Evolutionary conservation across 768 basidiomycete genomes (phyloP).

Genomic region (Termitomyces titanicus): DNA sequence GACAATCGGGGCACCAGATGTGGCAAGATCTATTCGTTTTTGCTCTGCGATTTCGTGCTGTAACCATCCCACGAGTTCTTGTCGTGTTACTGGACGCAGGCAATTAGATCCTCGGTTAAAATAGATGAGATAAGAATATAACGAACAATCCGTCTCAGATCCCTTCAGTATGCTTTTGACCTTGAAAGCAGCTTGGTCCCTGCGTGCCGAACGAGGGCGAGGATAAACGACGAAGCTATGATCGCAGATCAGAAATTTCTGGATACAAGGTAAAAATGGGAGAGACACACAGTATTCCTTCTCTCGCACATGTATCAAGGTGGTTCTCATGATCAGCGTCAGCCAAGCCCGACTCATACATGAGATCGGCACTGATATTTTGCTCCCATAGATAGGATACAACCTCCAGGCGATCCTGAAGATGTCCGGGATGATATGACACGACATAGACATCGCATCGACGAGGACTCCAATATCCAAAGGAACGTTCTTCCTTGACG

Average conservation of each 20-base stretch:
- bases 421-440: conserved; percentile 69
- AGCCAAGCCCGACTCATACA: conserved; percentile 74
- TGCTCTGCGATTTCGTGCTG: conserved; percentile 79
- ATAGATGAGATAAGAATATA: background rate
- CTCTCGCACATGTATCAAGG: conserved; percentile 65
- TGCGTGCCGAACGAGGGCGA: conserved; percentile 49
- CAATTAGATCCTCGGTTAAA: conserved; percentile 3
- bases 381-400: conserved; percentile 76
- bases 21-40: conserved; percentile 65
- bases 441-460: conserved; percentile 86
- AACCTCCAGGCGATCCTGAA: conserved; percentile 77
- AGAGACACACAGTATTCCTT: conserved; percentile 71
- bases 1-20: conserved; percentile 50
- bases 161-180: conserved; percentile 81
- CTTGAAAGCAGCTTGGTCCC: conserved; percentile 70
- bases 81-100: conserved; percentile 37
- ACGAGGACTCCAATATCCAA: conserved; percentile 88
- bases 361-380: conserved; percentile 81
- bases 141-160: conserved; percentile 69
- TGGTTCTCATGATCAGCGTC: conserved; percentile 64
- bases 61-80: conserved; percentile 72
- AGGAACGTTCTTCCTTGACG: conserved; percentile 76
- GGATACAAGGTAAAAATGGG: background rate
- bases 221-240: conserved; percentile 41
- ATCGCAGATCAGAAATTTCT: background rate